Evolutionary conservation across 768 basidiomycete genomes (phyloP).

Genomic region (Clitopilus passeckerianus): DNA sequence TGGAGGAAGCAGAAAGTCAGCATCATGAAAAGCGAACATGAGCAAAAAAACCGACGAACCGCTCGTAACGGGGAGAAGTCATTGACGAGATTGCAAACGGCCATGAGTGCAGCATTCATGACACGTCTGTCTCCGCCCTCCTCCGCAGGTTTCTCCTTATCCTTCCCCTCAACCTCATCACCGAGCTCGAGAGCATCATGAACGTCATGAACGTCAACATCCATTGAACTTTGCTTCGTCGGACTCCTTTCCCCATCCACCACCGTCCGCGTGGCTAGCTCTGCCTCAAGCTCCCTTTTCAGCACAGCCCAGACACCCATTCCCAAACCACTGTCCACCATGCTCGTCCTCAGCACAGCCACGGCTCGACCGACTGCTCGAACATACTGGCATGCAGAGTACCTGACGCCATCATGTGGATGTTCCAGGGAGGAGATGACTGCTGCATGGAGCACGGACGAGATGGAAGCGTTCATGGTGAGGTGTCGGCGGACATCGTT

Average conservation of each 20-base stretch:
- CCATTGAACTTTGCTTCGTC: neutral
- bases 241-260: neutral
- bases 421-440: conserved; percentile 37
- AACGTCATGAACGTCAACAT: neutral
- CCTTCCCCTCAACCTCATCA: neutral
- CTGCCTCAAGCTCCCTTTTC: conserved; percentile 10
- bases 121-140: conserved; percentile 68
- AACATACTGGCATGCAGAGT: conserved; percentile 83
- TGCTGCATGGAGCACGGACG: conserved; percentile 39
- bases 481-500: conserved; percentile 69
- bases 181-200: neutral
- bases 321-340: conserved; percentile 80
- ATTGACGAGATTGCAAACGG: conserved; percentile 81
- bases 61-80: conserved; percentile 79
- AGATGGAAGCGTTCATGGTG: conserved; percentile 47
- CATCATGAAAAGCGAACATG: conserved; percentile 2
- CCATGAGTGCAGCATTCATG: conserved; percentile 62
- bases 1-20: conserved; percentile 18
- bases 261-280: conserved; percentile 45
- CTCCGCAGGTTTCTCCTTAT: conserved; percentile 5
- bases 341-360: conserved; percentile 74
- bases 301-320: conserved; percentile 60
- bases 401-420: conserved; percentile 69
- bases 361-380: conserved; percentile 78
- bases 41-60: conserved; percentile 35